Percentiles rank a stretch among this genome's conserved stretches.
These are phyloP conservation scores for Axilococcus clingmanii DNA, from an alignment of 139 green algal genomes.

Conservation along the genomic window DNA sequence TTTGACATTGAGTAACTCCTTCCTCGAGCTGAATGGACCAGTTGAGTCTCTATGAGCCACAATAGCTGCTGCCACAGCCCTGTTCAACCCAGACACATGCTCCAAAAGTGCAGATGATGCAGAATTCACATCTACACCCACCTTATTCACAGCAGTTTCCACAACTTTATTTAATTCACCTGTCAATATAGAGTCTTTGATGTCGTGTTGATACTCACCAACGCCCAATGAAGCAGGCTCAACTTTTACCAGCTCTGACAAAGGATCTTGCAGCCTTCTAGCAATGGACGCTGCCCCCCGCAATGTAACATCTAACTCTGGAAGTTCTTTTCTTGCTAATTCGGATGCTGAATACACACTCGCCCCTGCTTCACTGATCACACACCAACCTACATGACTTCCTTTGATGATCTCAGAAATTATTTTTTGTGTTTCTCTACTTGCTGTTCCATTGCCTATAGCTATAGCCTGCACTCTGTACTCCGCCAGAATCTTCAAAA, in stretches of 20 bases:
- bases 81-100: conserved; percentile 14
- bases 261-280: conserved; percentile 28
- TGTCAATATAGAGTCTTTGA: conserved; percentile 6
- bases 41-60: conserved; percentile 9
- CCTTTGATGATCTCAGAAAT: too few species aligned
- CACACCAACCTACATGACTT: too few species aligned
- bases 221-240: conserved; percentile 26
- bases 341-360: too few species aligned
- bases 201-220: conserved; percentile 36
- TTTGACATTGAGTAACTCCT: conserved; percentile 10
- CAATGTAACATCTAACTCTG: conserved; percentile 23
- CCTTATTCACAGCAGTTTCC: conserved; percentile 19
- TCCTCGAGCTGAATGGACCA: conserved; percentile 6
- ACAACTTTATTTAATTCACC: conserved; percentile 18
- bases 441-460: too few species aligned
- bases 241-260: conserved; percentile 39
- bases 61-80: conserved; percentile 15
- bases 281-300: conserved; percentile 34
- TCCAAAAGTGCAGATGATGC: conserved; percentile 20
- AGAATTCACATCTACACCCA: conserved; percentile 32
- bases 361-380: too few species aligned
- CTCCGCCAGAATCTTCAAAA: too few species aligned
- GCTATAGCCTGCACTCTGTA: too few species aligned
- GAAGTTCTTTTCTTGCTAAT: conserved; percentile 20
- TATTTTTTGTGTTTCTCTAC: too few species aligned